Evolutionary conservation across 176 grass and related monocot genomes (phyloP).

Genomic region (Melocanna baccifera): DNA sequence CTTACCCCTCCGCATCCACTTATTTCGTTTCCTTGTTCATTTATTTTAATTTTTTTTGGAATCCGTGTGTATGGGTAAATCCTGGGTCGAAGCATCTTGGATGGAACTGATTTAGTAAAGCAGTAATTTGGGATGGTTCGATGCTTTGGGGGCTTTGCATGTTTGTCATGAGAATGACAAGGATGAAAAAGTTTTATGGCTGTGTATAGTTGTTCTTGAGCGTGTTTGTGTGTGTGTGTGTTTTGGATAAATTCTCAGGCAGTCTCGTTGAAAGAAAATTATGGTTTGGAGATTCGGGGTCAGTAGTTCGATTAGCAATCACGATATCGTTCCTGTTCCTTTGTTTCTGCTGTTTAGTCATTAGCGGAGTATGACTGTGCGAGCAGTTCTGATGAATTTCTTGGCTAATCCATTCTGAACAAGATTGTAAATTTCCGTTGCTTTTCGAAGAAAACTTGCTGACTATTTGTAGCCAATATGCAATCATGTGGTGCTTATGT

Average conservation of each 20-base stretch:
- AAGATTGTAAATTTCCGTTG: not conserved
- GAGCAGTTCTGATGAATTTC: not conserved
- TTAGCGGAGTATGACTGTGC: not conserved
- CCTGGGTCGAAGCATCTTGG: not conserved
- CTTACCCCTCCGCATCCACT: conserved; percentile 11
- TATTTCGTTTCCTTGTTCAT: not conserved
- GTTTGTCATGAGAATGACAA: not conserved
- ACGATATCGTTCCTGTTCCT: not conserved
- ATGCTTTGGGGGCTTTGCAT: not conserved
- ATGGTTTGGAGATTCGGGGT: not conserved
- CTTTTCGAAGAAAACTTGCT: not conserved
- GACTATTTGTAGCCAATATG: not conserved
- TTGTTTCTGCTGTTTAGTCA: not conserved
- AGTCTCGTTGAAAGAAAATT: not conserved
- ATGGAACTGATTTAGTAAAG: not conserved
- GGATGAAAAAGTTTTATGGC: not conserved
- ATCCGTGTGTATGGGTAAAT: not conserved
- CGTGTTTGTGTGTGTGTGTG: no score
- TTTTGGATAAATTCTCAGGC: not conserved
- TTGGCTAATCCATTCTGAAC: not conserved
- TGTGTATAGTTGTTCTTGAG: not conserved
- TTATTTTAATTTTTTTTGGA: not conserved
- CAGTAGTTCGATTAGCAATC: not conserved
- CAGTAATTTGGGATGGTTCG: not conserved
- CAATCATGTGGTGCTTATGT: not conserved